These are phyloP conservation scores for Fusarium circinatum DNA, from an alignment of 2,329 filamentous ascomycete genomes.

Conservation along the genomic window DNA sequence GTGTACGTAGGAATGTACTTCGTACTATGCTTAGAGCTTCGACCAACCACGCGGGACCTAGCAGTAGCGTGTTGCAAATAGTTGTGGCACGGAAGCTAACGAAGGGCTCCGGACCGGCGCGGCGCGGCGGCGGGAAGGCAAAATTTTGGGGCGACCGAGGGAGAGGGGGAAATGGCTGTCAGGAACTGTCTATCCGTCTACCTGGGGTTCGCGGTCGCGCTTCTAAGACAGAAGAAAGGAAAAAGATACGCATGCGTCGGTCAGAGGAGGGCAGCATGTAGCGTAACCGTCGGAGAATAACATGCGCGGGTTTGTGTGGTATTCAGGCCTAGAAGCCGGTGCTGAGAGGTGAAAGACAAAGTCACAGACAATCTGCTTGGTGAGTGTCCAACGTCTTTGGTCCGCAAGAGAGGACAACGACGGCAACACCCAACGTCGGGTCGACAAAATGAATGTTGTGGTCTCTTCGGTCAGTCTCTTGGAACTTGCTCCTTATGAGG, in stretches of 20 bases:
- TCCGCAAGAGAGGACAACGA: slow-evolving; percentile 22
- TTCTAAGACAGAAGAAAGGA: slow-evolving; percentile 42
- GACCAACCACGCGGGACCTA: slow-evolving; percentile 44
- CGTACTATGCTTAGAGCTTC: slow-evolving; percentile 26
- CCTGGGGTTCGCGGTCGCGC: slow-evolving; percentile 29
- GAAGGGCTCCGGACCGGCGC: slow-evolving; percentile 37
- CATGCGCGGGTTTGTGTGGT: slow-evolving; percentile 30
- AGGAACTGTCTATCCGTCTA: slow-evolving; percentile 14
- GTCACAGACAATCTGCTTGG: slow-evolving; percentile 18
- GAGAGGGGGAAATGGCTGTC: slow-evolving; percentile 15
- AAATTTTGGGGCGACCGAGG: slow-evolving; percentile 33
- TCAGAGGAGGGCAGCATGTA: slow-evolving; percentile 32
- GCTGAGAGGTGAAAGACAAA: slow-evolving; percentile 20
- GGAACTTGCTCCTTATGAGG: slow-evolving; percentile 46
- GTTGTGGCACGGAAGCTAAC: slow-evolving; percentile 43
- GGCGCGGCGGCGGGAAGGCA: slow-evolving; percentile 39
- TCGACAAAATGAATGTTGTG: slow-evolving; percentile 33
- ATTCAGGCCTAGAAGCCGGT: slow-evolving; percentile 30
- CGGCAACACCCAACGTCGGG: slow-evolving; percentile 28
- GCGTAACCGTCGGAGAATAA: slow-evolving; percentile 33
- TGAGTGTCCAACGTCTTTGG: slow-evolving; percentile 31
- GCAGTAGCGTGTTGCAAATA: slow-evolving; percentile 34
- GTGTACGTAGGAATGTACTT: slow-evolving; percentile 27
- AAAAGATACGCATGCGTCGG: slow-evolving; percentile 35
- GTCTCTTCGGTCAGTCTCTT: slow-evolving; percentile 30